These are phyloP conservation scores for Flaveria trinervia DNA, from an alignment of 129 eudicot genomes.

Conservation along the genomic window DNA sequence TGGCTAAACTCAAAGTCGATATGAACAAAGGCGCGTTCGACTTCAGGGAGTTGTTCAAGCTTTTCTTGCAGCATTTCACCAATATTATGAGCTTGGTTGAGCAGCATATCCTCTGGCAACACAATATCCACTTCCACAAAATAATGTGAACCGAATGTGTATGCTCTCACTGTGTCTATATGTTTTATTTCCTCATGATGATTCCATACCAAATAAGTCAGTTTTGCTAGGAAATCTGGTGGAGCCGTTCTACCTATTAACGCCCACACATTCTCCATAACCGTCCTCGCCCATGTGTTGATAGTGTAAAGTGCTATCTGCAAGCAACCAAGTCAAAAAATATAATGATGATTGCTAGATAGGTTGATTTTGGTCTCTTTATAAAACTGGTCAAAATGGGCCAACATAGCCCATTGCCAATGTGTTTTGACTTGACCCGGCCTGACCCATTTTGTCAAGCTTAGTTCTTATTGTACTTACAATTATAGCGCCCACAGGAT, in stretches of 20 bases:
- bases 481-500: slow-evolving; percentile 84
- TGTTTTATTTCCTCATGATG: slow-evolving; percentile 86
- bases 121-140: slow-evolving; percentile 96
- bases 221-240: slow-evolving; percentile 74
- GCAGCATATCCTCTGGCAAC: slow-evolving; percentile 77
- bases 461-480: slow-evolving; percentile 42
- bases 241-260: slow-evolving; percentile 95
- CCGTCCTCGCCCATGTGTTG: slow-evolving; percentile 78
- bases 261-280: slow-evolving; percentile 69
- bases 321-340: not conserved
- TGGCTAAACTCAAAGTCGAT: slow-evolving; percentile 90
- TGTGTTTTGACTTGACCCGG: not conserved
- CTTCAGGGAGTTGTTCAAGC: slow-evolving; percentile 85
- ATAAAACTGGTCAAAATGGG: not conserved
- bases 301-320: slow-evolving; percentile 93
- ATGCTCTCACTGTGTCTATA: slow-evolving; percentile 90
- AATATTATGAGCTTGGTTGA: slow-evolving; percentile 80
- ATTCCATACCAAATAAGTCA: slow-evolving; percentile 92
- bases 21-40: slow-evolving; percentile 87
- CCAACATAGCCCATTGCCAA: not conserved
- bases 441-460: not conserved
- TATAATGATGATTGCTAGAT: not conserved
- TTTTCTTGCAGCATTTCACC: slow-evolving; percentile 92
- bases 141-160: slow-evolving; percentile 85
- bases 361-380: no score